Evolutionary conservation across 2,329 filamentous ascomycete genomes (phyloP), one percentile per base, ranked within the genome.

Genomic region (Fusarium fujikuroi): DNA sequence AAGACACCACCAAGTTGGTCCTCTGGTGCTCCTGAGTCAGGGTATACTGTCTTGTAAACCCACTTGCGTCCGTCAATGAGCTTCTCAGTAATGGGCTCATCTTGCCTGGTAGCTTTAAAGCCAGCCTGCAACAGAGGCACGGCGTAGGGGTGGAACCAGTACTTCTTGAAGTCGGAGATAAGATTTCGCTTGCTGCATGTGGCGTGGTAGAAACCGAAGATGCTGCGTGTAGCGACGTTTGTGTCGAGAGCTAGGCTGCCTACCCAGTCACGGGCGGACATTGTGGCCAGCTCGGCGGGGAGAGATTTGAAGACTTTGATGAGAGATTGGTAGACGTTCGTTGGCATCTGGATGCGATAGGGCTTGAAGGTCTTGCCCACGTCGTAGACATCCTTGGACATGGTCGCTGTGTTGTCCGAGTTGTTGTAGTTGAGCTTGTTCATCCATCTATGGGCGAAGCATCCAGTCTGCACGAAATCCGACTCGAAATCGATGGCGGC

Each of bases 101-200:
- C 61, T 4, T 65, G 46, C 54, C 71, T 73, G 8, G 78, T 79
- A 9, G 75, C 75, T 23, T 63, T 69, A 53, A 80, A 76, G 8
- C 77, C 71, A 0, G 79, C 79, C 21, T 65, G 73, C 28, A 83
- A 72, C 19, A 84, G 64, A 2, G 78, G 74, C 36, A 77, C 69
- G 23, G 76, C 76, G 56, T 79, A 80, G 7, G 81, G 82, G 46
- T 78, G 80, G 72, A 82, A 85, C 83, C 83, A 85, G 74, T 83
- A 75, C 30, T 75, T 77, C 21, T 75, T 73, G 66, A 79, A 85
- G 72, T 81, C 80, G 3, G 56, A 32, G 28, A 79, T 72, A 8
- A 83, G 63, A 23, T 69, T 73, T 7, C 78, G 76, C 70, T 85
- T 85, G 67, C 75, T 61, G 14, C 82, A 82, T 0, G 83, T 85